Conservation (phyloP, 495 filamentous ascomycete genomes). For the Penicillium argentinense region DNA sequence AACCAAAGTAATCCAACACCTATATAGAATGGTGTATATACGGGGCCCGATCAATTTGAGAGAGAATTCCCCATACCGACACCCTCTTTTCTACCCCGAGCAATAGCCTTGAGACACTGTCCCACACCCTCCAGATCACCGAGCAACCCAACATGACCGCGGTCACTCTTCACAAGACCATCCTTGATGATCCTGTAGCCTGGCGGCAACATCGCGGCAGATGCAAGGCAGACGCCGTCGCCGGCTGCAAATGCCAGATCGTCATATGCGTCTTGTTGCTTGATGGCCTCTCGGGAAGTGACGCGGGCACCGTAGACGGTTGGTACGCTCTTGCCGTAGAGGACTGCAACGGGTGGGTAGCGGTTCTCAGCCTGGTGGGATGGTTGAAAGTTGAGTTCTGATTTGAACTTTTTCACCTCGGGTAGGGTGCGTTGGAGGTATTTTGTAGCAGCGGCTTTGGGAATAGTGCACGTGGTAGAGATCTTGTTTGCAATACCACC, state of each 20-base stretch:
- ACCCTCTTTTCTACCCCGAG: conserved; percentile 65
- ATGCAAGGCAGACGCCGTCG: conserved; percentile 86
- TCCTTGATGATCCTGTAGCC: conserved; percentile 72
- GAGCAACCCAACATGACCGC: conserved; percentile 82
- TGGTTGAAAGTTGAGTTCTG: conserved; percentile 62
- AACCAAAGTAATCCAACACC: background rate
- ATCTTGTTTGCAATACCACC: conserved; percentile 29
- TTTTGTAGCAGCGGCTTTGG: conserved; percentile 52
- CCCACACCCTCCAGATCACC: conserved; percentile 85
- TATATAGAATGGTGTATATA: background rate
- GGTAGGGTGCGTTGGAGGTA: conserved; percentile 80
- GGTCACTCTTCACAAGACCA: conserved; percentile 73
- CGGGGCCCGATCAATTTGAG: background rate
- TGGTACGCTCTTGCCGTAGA: conserved; percentile 85
- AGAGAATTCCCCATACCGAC: conserved; percentile 56
- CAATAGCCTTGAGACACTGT: conserved; percentile 64
- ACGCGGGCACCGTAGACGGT: conserved; percentile 82
- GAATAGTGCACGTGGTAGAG: conserved; percentile 49
- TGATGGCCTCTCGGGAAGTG: conserved; percentile 63
- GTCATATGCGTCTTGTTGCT: conserved; percentile 77
- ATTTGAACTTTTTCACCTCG: conserved; percentile 70
- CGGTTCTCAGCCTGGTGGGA: conserved; percentile 58
- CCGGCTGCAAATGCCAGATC: conserved; percentile 83
- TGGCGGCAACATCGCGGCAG: conserved; percentile 79
- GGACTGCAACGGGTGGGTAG: conserved; percentile 81